A percentile compares a stretch with the other conserved stretches of the same genome.
These are phyloP conservation scores for Beauveria sp. DNA, from an alignment of 2,329 filamentous ascomycete genomes.

Conservation along the genomic window DNA sequence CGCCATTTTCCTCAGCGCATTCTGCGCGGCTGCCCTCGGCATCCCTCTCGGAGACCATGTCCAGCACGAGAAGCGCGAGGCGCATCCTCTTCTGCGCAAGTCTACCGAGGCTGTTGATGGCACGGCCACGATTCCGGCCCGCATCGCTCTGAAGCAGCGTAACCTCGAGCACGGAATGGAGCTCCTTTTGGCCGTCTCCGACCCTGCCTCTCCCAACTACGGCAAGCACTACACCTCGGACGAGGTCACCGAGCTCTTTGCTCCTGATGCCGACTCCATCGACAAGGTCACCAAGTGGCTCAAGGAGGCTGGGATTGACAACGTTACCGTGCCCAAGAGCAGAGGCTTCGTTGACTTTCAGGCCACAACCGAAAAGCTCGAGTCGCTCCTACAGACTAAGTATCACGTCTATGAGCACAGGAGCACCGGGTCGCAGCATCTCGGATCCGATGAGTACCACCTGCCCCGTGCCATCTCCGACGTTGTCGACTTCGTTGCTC, in stretches of 20 bases:
- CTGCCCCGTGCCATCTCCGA: conserved; percentile 27
- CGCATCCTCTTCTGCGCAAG: not conserved
- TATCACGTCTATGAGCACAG: conserved; percentile 43
- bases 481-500: conserved; percentile 33
- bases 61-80: conserved; percentile 1
- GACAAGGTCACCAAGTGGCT: conserved; percentile 46
- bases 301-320: conserved; percentile 40
- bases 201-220: conserved; percentile 1
- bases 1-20: conserved; percentile 1
- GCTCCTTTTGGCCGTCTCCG: not conserved
- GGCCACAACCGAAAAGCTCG: conserved; percentile 23
- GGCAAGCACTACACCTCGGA: conserved; percentile 9
- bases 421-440: conserved; percentile 21
- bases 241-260: not conserved
- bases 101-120: not conserved
- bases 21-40: not conserved
- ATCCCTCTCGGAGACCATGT: conserved; percentile 5
- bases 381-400: conserved; percentile 42
- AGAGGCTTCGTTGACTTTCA: conserved; percentile 32
- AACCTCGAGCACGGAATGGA: conserved; percentile 8
- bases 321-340: conserved; percentile 41
- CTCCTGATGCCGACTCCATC: conserved; percentile 30
- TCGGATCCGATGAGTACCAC: conserved; percentile 30
- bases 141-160: conserved; percentile 7
- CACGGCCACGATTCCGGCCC: not conserved